Evolutionary conservation across 75 land plant genomes (phyloP), one percentile per base, ranked within the genome.

Genomic region (Isoetes taiwanensis): DNA sequence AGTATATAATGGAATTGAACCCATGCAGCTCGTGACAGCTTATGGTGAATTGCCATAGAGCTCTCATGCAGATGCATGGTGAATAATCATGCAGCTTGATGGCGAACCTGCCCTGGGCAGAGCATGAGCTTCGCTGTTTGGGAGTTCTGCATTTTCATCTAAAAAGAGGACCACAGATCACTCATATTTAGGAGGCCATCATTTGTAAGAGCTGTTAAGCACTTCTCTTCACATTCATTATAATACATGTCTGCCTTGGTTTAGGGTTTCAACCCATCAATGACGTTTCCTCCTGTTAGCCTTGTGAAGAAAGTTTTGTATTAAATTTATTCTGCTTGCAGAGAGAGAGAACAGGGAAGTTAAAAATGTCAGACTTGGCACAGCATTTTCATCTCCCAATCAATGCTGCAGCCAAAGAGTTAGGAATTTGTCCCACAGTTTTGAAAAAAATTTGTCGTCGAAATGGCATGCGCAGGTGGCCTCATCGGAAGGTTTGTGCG

Each of bases 381-480:
- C 54, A 62, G 5, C 82, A 75, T 54, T 77, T 86, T 30, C 79
- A 86, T 57, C 72, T 86, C 32, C 89, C 93, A 8, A 80, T 86
- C 17, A 73, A 65, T 43, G 84, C 77, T 26, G 93, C 84, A 12
- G 83, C 93, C 9, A 75, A 63, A 67, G 67, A 73, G 46, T 58
- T 86, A 56, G 64, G 68, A 2, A 62, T 83, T 24, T 86, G 93
- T 28, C 74, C 81, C 12, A 83, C 93, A 32, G 93, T 81, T 23
- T 40, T 86, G 57, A 86, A 86, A 54, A 83, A 83, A 63, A 78
- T 83, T 25, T 83, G 93, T 48, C 76, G 88, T 9, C 66, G 66
- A 32, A 48, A 78, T 62, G 84, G 84, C 14, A 41, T 86, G 58
- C 33, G 56, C 4, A 59, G 93, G 41, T 86, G 93, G 93, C 93